Conservation (phyloP, 2,329 filamentous ascomycete species). For the Fusarium floridanum region DNA sequence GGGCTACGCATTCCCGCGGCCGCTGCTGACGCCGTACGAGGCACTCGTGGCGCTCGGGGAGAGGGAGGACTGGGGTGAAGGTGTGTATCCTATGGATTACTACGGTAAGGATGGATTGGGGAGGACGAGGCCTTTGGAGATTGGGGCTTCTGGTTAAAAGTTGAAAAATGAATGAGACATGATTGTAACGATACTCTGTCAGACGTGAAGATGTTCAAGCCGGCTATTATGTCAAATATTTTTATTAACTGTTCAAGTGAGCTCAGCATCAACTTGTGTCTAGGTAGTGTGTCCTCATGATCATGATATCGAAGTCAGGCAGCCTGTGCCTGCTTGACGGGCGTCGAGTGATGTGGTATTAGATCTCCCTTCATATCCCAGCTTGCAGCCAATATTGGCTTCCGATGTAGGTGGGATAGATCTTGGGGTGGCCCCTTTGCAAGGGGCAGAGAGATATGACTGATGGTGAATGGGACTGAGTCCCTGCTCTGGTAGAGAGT, state of each 20-base stretch:
- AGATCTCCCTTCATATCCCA: not conserved
- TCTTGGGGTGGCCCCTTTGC: not conserved
- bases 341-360: not conserved
- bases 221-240: too few species aligned
- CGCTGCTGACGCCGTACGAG: constrained; percentile 93
- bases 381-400: not conserved
- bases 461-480: not conserved
- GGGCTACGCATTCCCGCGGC: constrained; percentile 94
- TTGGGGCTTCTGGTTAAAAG: constrained; percentile 41
- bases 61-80: constrained; percentile 79
- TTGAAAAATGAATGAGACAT: constrained; percentile 6
- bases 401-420: too few species aligned
- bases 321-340: not conserved
- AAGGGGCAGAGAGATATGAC: not conserved
- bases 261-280: too few species aligned
- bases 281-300: not conserved
- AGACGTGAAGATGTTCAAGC: not conserved
- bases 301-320: not conserved
- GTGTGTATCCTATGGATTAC: constrained; percentile 97
- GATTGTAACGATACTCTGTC: not conserved
- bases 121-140: constrained; percentile 71
- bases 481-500: not conserved
- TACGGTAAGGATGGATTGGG: constrained; percentile 94
- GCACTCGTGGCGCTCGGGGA: constrained; percentile 89
- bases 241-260: not conserved